A percentile compares a stretch with the other conserved stretches of the same genome.
Conservation (phyloP, 2,329 filamentous ascomycete species). For the Sclerotinia minor region DNA sequence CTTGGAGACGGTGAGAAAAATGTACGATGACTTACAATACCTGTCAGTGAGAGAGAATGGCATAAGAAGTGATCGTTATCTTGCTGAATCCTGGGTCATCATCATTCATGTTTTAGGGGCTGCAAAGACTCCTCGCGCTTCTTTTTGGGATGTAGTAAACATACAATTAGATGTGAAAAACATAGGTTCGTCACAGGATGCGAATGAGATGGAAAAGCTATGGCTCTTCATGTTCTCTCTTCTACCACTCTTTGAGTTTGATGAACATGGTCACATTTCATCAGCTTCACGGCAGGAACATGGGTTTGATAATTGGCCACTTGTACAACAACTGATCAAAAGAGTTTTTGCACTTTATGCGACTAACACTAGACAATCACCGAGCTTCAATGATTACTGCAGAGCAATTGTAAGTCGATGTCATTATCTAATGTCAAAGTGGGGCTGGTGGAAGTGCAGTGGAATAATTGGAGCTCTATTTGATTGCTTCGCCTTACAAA, state of each 20-base stretch:
- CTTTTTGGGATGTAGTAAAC: constrained; percentile 62
- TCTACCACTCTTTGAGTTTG: constrained; percentile 61
- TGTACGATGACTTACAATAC: constrained; percentile 53
- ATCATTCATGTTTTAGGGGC: constrained; percentile 55
- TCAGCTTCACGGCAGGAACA: constrained; percentile 43
- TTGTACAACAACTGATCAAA: constrained; percentile 58
- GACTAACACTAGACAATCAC: constrained; percentile 54
- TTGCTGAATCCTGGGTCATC: constrained; percentile 58
- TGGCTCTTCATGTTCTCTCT: constrained; percentile 63
- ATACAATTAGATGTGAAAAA: constrained; percentile 45
- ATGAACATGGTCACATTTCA: constrained; percentile 53
- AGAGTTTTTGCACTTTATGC: constrained; percentile 60
- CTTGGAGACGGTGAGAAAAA: constrained; percentile 46
- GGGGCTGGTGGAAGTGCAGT: constrained; percentile 62
- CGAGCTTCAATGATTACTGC: constrained; percentile 67
- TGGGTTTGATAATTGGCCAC: constrained; percentile 58
- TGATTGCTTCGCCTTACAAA: constrained; percentile 66
- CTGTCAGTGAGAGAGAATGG: constrained; percentile 52
- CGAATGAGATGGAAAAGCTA: constrained; percentile 52
- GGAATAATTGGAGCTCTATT: constrained; percentile 60
- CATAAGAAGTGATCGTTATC: constrained; percentile 49
- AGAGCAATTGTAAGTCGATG: constrained; percentile 60
- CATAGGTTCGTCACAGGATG: constrained; percentile 45
- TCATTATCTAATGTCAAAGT: constrained; percentile 62
- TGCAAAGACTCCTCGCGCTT: constrained; percentile 51